phyloP scores from a whole-genome alignment of 805 yeast species.

The Lipomyces anomalus region DNA sequence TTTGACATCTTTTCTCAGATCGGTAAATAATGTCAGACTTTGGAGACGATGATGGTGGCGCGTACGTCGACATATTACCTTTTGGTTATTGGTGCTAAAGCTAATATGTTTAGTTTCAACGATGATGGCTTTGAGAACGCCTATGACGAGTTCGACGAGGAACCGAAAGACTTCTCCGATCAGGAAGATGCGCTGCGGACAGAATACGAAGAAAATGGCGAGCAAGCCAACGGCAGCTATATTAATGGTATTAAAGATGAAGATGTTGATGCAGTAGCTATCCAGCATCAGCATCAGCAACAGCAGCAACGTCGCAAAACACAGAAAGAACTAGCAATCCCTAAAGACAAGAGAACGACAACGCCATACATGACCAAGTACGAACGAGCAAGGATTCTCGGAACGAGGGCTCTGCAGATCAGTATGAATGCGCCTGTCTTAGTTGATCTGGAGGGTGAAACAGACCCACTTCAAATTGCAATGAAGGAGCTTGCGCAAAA shows the following conservation, averaged over 20 bases:
- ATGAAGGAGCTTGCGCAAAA: conserved; percentile 93
- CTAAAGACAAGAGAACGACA: conserved; percentile 82
- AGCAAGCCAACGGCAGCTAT: conserved; percentile 33
- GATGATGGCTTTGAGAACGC: conserved; percentile 35
- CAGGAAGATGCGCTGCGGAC: conserved; percentile 45
- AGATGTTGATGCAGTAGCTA: conserved; percentile 59
- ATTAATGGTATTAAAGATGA: conserved; percentile 39
- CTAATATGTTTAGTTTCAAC: conserved; percentile 43
- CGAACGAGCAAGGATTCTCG: conserved; percentile 95
- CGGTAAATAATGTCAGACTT: conserved; percentile 40
- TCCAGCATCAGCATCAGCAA: conserved; percentile 46
- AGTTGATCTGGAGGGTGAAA: conserved; percentile 97
- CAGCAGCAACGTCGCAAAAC: conserved; percentile 50
- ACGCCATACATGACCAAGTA: conserved; percentile 99
- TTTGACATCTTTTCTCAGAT: no score
- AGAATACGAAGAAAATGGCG: conserved; percentile 33
- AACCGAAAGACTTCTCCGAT: conserved; percentile 57
- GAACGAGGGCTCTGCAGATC: conserved; percentile 95
- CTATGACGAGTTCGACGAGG: conserved; percentile 39
- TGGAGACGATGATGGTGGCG: conserved; percentile 36
- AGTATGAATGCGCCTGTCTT: conserved; percentile 98
- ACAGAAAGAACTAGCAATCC: conserved; percentile 74
- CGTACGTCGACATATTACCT: conserved; percentile 27
- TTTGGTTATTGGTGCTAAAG: neutral
- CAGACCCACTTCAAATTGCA: conserved; percentile 96